Conservation (phyloP, 345 rosid species). For the Kandelia obovata region DNA sequence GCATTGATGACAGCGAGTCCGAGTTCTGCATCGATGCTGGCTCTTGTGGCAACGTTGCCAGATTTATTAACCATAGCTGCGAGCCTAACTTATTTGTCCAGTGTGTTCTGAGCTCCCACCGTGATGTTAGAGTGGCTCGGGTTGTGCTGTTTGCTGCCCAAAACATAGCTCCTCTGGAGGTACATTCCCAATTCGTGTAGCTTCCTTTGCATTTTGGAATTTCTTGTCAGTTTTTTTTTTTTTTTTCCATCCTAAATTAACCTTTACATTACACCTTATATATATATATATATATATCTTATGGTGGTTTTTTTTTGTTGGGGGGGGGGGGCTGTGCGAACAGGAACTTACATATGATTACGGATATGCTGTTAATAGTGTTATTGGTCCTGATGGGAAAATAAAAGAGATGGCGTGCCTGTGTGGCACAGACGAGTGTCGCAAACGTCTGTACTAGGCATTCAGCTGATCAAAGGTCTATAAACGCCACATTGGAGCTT, state of each 20-base stretch:
- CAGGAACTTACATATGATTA: conserved; percentile 33
- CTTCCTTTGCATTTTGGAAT: neutral
- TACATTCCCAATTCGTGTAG: neutral
- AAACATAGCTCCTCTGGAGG: conserved; percentile 26
- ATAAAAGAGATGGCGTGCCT: conserved; percentile 16
- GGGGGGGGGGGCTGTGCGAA: neutral
- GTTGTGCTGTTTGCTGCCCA: conserved; percentile 29
- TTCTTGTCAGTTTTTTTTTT: neutral
- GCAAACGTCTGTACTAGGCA: conserved; percentile 19
- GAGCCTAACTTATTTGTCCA: conserved; percentile 27
- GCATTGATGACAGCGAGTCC: conserved; percentile 17
- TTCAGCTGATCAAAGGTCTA: neutral
- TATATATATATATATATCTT: no score
- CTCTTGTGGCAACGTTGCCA: conserved; percentile 24
- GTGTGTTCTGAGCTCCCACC: conserved; percentile 26
- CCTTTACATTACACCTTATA: no score
- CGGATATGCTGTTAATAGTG: conserved; percentile 25
- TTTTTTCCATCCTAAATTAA: no score
- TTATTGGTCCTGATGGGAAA: conserved; percentile 22
- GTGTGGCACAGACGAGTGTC: conserved; percentile 23
- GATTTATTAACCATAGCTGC: conserved; percentile 31
- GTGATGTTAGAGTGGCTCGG: conserved; percentile 24
- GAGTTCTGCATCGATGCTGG: conserved; percentile 27
- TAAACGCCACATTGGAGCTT: neutral
- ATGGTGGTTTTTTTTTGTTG: no score